Base-by-base conservation (phyloP, 257 asterid species). In the Scutellaria minor region DNA sequence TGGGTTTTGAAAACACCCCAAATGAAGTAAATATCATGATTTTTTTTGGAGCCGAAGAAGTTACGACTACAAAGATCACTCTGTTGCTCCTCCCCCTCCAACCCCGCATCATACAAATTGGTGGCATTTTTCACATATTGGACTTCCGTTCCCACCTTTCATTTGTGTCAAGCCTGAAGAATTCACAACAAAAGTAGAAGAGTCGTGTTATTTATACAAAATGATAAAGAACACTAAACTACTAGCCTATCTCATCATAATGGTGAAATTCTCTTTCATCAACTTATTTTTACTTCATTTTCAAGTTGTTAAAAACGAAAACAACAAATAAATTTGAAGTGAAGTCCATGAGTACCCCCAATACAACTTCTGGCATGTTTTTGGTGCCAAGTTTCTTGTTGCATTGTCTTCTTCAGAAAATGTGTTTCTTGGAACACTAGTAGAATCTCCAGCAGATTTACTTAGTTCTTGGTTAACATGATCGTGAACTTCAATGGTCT, bases 81-180 rank as follows among this genome's bases (percentile, higher is more conserved):
- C 53, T 20, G 45, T 75, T 50, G 22, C 44, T 35, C 8, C 39
- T 12, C 44, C 68, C 39, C 61, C 46, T 14, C n/a, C 51, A 66
- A 27, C 13, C 14, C 40, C 15, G 39, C 55, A 11, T 40, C 12
- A 56, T 44, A 9, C 64, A 54, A 39, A 13, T 14, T 0, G 66
- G 68, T 48, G 68, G 55, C 44, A 9, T 14, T 46, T 62, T 61
- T 78, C 82, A 91, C 97, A 92, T 92, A 85, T 92, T 92, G 77
- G 97, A 84, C 80, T 92, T 92, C 78, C 91, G 89, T 75, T 92
- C 97, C 97, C 96, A 92, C 72, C 93, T 82, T 78, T 89, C 93
- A 73, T 85, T 92, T 2, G 90, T 76, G 75, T 88, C 97, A 52
- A 92, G 96, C 83, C 97, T 89, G 20, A 60, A 64, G 12, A 62